These are phyloP conservation scores for Quercus mongolica DNA, from an alignment of 306 rosid genomes.

Conservation along the genomic window DNA sequence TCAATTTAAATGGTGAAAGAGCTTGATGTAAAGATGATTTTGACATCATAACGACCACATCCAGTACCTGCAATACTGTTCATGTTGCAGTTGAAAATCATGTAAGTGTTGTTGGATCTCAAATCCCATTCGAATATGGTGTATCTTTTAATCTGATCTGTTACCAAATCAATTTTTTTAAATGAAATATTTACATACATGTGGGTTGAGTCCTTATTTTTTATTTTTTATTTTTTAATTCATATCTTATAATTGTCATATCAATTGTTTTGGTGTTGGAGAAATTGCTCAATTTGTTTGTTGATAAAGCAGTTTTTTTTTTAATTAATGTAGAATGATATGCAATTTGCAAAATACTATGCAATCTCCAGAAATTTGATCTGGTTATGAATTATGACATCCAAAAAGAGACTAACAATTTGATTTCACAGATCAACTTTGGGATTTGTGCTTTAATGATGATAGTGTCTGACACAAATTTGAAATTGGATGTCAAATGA, in stretches of 20 bases:
- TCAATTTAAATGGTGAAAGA: conserved; percentile 24
- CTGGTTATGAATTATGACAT: too few relatives aligned
- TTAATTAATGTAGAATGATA: too few relatives aligned
- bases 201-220: background rate
- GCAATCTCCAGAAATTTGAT: too few relatives aligned
- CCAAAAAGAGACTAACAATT: too few relatives aligned
- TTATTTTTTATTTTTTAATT: background rate
- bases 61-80: conserved; percentile 30
- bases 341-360: too few relatives aligned
- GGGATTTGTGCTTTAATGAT: too few relatives aligned
- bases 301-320: background rate
- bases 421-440: too few relatives aligned
- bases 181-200: background rate
- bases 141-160: background rate
- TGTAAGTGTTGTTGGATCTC: conserved; percentile 26
- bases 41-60: conserved; percentile 12
- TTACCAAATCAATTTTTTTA: background rate
- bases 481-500: too few relatives aligned
- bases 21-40: conserved; percentile 15
- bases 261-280: background rate
- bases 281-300: background rate
- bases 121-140: background rate
- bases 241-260: background rate
- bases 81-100: conserved; percentile 28
- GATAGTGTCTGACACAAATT: too few relatives aligned